These are phyloP conservation scores for Malania oleifera DNA, from an alignment of 164 flowering plant species.

Conservation along the genomic window DNA sequence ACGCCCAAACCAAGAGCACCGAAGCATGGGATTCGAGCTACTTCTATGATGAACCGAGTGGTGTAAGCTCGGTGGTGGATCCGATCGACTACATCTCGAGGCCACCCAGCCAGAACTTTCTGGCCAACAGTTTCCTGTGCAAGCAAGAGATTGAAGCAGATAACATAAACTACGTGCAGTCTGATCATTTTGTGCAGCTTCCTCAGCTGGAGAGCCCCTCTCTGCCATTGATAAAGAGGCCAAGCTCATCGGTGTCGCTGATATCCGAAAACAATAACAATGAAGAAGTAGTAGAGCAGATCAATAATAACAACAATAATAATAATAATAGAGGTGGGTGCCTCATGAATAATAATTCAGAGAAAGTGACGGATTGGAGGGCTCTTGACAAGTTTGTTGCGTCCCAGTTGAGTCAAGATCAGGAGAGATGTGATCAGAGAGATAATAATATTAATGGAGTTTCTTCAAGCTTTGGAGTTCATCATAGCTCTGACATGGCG, in stretches of 20 bases:
- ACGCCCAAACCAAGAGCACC: slow-evolving; percentile 33
- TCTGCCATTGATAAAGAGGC: slow-evolving; percentile 50
- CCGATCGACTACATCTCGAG: slow-evolving; percentile 41
- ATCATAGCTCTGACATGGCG: slow-evolving; percentile 38
- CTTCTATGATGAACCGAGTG: slow-evolving; percentile 60
- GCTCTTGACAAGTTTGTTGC: slow-evolving; percentile 91
- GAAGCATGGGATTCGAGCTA: slow-evolving; percentile 59
- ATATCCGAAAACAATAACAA: slow-evolving; percentile 27
- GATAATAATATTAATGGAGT: slow-evolving; percentile 14
- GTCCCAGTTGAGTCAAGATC: slow-evolving; percentile 88
- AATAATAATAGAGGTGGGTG: not conserved
- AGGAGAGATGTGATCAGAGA: slow-evolving; percentile 22
- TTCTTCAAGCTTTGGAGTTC: slow-evolving; percentile 27
- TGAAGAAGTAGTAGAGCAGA: slow-evolving; percentile 19
- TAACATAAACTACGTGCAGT: slow-evolving; percentile 27
- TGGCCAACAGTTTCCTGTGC: slow-evolving; percentile 36
- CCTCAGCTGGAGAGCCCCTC: slow-evolving; percentile 93
- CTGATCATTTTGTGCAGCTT: slow-evolving; percentile 55
- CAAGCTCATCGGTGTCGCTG: slow-evolving; percentile 34
- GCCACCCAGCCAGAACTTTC: slow-evolving; percentile 27
- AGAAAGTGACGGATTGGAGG: slow-evolving; percentile 85
- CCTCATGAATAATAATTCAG: not conserved
- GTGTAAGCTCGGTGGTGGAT: slow-evolving; percentile 45
- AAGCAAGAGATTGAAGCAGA: slow-evolving; percentile 65
- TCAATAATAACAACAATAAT: slow-evolving; percentile 10